Conservation (phyloP, 1,139 yeast species). For the Sugiyamaella castrensis region DNA sequence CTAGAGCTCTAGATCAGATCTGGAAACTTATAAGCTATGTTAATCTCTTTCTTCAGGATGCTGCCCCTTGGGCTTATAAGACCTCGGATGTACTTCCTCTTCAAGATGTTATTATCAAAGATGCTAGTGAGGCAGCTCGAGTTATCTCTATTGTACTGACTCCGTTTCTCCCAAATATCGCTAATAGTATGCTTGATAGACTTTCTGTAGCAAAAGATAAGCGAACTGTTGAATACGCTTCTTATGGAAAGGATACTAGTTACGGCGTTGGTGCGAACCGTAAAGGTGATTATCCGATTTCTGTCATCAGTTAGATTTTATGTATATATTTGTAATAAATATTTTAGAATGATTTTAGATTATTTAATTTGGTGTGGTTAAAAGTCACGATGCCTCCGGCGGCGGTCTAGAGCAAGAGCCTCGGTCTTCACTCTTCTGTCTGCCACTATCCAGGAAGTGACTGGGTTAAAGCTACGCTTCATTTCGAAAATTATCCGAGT, state of each 20-base stretch:
- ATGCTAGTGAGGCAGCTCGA: slow-evolving; percentile 70
- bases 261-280: slow-evolving; percentile 49
- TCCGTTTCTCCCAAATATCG: slow-evolving; percentile 69
- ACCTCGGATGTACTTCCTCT: slow-evolving; percentile 20
- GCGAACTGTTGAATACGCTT: slow-evolving; percentile 45
- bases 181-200: slow-evolving; percentile 59
- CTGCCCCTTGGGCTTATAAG: slow-evolving; percentile 53
- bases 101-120: slow-evolving; percentile 49
- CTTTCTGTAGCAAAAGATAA: slow-evolving; percentile 48
- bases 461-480: too few species aligned
- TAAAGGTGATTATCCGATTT: slow-evolving; percentile 40
- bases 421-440: too few species aligned
- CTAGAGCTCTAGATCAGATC: slow-evolving; percentile 55
- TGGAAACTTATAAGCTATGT: slow-evolving; percentile 62
- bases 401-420: too few species aligned
- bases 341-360: too few species aligned
- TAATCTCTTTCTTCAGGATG: slow-evolving; percentile 54
- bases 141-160: slow-evolving; percentile 62
- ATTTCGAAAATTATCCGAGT: too few species aligned
- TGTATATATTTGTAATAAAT: background rate
- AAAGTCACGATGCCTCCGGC: too few species aligned
- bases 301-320: slow-evolving; percentile 11
- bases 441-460: too few species aligned
- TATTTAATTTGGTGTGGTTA: background rate
- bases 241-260: slow-evolving; percentile 46